Percentiles rank a stretch among this genome's conserved stretches.
Conservation (phyloP, 169 alveolate genomes). For the Eimeria falciformis region DNA sequence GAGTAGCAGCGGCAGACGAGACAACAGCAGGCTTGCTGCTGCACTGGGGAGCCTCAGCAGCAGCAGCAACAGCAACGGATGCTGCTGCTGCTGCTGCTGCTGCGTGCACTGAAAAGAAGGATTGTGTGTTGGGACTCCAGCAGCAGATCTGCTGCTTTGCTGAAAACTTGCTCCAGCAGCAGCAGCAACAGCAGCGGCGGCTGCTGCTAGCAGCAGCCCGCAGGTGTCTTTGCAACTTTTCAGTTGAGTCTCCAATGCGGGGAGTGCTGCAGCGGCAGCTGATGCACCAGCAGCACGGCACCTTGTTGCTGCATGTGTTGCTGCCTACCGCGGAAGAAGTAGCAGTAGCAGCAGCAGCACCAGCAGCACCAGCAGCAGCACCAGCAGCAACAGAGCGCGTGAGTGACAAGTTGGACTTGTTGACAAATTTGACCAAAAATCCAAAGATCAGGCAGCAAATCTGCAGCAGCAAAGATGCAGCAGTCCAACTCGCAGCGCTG, state of each 20-base stretch:
- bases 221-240: conserved; percentile 34
- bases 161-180: not conserved
- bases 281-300: conserved; percentile 35
- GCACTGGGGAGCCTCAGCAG: conserved; percentile 17
- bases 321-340: conserved; percentile 36
- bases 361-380: conserved; percentile 16
- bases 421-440: not conserved
- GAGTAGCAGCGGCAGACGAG: conserved; percentile 2
- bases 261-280: conserved; percentile 19
- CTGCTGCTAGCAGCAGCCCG: not conserved
- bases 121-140: not conserved
- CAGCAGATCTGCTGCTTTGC: conserved; percentile 2
- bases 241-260: conserved; percentile 38
- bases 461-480: conserved; percentile 50
- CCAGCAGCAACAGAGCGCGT: not conserved
- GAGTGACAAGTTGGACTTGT: conserved; percentile 3
- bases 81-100: not conserved
- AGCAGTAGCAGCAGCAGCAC: conserved; percentile 2
- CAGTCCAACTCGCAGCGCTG: not conserved
- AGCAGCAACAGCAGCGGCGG: not conserved
- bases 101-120: not conserved
- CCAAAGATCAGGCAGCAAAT: conserved; percentile 1
- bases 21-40: not conserved
- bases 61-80: not conserved
- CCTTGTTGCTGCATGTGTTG: conserved; percentile 6